Base-by-base conservation (phyloP, 495 filamentous ascomycete species). In the Penicillium goetzii region DNA sequence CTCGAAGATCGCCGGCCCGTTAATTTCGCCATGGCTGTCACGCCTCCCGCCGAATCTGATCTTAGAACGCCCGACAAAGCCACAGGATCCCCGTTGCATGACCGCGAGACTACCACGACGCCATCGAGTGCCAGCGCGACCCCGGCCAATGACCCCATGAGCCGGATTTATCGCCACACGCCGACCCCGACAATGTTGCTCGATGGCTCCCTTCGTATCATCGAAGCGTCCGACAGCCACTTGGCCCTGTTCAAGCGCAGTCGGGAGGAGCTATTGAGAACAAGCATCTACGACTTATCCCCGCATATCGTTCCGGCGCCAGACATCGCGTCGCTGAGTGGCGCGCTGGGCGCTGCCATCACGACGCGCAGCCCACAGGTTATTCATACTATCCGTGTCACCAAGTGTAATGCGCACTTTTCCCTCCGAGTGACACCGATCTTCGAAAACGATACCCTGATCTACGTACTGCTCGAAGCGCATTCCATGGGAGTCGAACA, bases 141-240 rank as follows among this genome's bases (percentile, higher is more conserved):
- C 34, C 17, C 47, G 9, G 15, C n/a, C 3, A 38, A 65, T 34
- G 53, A 68, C 40, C 52, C 67, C 15, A 56, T 77, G 56, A 59
- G 60, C 55, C 70, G 71, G n/a, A 74, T 85, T 53, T 80, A 80
- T 68, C 82, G 83, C 59, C 67, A 73, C 43, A 83, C 79, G 0
- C 84, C 85, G 1, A 75, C 81, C 2, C 80, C 84, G 2, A 78
- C 79, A 14, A 68, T 86, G 30, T 61, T 86, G 41, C 72, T 88
- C 5, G 77, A 85, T 57, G 73, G 80, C 19, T 67, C 76, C 0
- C 75, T 81, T 50, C 69, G 66, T 47, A 76, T 87, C 47, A 62
- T 80, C 30, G 73, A 81, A 26, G 80, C 81, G 3, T 88, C 85
- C 4, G 67, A 80, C 11, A 82, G 82, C 58, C 81, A 85, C 60